These are phyloP conservation scores for Xerocomellus intermedius DNA, from an alignment of 768 basidiomycete species.

Conservation along the genomic window DNA sequence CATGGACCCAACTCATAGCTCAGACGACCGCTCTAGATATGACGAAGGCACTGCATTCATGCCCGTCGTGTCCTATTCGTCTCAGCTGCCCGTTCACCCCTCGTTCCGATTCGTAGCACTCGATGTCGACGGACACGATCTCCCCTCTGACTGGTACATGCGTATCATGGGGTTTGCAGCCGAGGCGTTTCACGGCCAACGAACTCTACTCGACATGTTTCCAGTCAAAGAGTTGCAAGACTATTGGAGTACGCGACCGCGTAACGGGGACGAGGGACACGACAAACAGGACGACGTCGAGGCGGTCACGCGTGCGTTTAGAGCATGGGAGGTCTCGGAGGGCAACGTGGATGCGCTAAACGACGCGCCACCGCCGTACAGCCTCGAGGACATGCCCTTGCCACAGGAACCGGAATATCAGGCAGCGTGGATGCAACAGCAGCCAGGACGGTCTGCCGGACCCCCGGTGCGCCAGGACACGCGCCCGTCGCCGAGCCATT, in stretches of 20 bases:
- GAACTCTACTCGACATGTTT: slow-evolving; percentile 59
- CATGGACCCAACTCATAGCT: background rate
- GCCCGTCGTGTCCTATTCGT: slow-evolving; percentile 62
- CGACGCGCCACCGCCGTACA: slow-evolving; percentile 67
- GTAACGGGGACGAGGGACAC: slow-evolving; percentile 39
- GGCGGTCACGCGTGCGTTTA: slow-evolving; percentile 33
- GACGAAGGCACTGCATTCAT: slow-evolving; percentile 85
- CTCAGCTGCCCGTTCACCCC: slow-evolving; percentile 59
- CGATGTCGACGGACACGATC: slow-evolving; percentile 73
- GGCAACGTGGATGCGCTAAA: slow-evolving; percentile 35
- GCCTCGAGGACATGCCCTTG: slow-evolving; percentile 41
- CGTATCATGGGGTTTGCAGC: slow-evolving; percentile 72
- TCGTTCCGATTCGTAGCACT: slow-evolving; percentile 64
- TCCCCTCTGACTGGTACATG: slow-evolving; percentile 87
- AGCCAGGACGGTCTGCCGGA: background rate
- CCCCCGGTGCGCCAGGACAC: background rate
- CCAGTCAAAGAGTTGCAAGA: slow-evolving; percentile 72
- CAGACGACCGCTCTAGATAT: slow-evolving; percentile 45
- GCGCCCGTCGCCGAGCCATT: slow-evolving; percentile 10
- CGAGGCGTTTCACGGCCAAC: slow-evolving; percentile 64
- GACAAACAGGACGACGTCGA: slow-evolving; percentile 26
- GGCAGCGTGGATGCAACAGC: background rate
- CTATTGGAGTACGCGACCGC: slow-evolving; percentile 67
- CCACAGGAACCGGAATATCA: background rate
- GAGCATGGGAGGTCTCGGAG: slow-evolving; percentile 40